These are phyloP conservation scores for Thielaviopsis euricoi DNA, from an alignment of 2,329 filamentous ascomycete genomes.

Conservation along the genomic window DNA sequence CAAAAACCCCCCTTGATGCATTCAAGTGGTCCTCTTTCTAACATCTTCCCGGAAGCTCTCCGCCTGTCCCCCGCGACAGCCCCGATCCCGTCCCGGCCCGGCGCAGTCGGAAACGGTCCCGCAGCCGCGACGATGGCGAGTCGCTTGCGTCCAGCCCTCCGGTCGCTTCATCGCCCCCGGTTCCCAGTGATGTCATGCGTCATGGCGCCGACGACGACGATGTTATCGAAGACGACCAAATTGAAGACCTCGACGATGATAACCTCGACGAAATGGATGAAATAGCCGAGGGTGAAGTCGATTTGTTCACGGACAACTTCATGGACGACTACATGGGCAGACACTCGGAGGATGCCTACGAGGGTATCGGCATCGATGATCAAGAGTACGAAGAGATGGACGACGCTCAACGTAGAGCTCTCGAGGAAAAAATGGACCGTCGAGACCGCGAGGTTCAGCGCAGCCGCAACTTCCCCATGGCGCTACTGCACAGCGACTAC, in stretches of 20 bases:
- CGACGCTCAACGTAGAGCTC: constrained; percentile 45
- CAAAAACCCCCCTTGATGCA: neutral
- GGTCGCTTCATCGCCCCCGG: constrained; percentile 50
- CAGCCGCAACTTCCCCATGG: constrained; percentile 49
- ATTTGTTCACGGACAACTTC: constrained; percentile 59
- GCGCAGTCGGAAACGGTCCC: constrained; percentile 36
- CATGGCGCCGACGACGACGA: constrained; percentile 53
- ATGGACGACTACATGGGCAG: constrained; percentile 52
- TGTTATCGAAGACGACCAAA: constrained; percentile 53
- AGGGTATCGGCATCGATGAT: constrained; percentile 58
- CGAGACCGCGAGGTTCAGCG: constrained; percentile 57
- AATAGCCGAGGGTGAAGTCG: constrained; percentile 64
- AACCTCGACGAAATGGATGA: constrained; percentile 67
- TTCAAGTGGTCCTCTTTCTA: neutral
- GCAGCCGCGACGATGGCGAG: constrained; percentile 33
- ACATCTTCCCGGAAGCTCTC: constrained; percentile 42
- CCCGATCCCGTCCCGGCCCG: constrained; percentile 25
- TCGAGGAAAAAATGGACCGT: constrained; percentile 57
- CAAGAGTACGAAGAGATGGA: constrained; percentile 63
- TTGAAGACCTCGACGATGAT: constrained; percentile 33
- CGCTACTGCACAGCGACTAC: constrained; percentile 66
- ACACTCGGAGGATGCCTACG: constrained; percentile 48
- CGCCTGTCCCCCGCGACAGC: constrained; percentile 20
- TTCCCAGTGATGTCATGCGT: constrained; percentile 43
- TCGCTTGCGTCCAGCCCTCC: constrained; percentile 43